Conservation (phyloP, 179 eudicot genomes). For the Corrigiola litoralis region DNA sequence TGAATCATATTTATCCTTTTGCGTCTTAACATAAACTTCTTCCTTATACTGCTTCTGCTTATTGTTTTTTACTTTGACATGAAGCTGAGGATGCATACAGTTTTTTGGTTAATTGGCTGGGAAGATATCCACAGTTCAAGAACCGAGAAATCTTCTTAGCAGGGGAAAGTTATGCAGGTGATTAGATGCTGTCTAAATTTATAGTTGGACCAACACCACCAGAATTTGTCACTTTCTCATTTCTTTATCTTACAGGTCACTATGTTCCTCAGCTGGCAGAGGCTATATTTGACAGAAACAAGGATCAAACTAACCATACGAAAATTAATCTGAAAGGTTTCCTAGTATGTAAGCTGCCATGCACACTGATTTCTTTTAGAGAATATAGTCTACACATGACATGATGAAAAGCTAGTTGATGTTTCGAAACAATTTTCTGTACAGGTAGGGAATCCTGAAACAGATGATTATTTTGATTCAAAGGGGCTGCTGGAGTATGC, state of each 20-base stretch:
- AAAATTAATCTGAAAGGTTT: slow-evolving; percentile 63
- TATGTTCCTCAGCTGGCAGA: slow-evolving; percentile 69
- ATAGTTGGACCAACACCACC: no score
- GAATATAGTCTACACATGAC: not conserved
- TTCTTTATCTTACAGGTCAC: slow-evolving; percentile 38
- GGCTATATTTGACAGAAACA: slow-evolving; percentile 50
- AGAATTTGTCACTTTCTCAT: no score
- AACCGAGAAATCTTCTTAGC: slow-evolving; percentile 44
- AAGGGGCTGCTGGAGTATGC: slow-evolving; percentile 65
- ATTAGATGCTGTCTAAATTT: not conserved
- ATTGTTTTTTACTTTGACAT: not conserved
- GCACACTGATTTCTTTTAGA: not conserved
- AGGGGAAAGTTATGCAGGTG: slow-evolving; percentile 77
- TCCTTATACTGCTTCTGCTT: not conserved
- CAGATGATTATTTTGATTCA: slow-evolving; percentile 49
- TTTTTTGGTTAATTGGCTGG: slow-evolving; percentile 60
- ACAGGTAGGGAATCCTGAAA: slow-evolving; percentile 72
- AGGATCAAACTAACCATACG: slow-evolving; percentile 22
- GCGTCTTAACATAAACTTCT: not conserved
- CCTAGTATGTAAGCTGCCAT: slow-evolving; percentile 35
- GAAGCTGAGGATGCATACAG: slow-evolving; percentile 60
- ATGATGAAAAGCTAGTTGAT: not conserved
- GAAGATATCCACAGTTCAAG: slow-evolving; percentile 44
- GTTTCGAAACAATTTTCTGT: not conserved
- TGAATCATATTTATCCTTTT: not conserved